Percentiles rank a stretch among this genome's conserved stretches.
Conservation (phyloP, 257 asterid genomes). For the Handroanthus guayacan region DNA sequence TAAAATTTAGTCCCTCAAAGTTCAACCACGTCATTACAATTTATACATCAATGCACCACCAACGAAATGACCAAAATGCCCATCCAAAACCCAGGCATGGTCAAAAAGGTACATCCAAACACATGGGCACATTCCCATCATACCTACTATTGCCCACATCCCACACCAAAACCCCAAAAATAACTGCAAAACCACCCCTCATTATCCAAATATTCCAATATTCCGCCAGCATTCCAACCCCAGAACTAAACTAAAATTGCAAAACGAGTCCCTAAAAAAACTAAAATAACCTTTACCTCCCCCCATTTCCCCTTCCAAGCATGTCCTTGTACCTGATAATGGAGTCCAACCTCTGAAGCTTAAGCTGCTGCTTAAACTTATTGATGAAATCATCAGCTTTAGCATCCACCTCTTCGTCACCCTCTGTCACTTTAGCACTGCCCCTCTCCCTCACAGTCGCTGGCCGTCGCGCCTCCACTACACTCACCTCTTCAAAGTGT, state of each 20-base stretch:
- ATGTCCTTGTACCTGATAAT: slow-evolving; percentile 63
- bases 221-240: slow-evolving; percentile 27
- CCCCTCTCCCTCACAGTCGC: slow-evolving; percentile 61
- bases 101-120: slow-evolving; percentile 24
- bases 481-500: slow-evolving; percentile 55
- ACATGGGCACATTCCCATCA: slow-evolving; percentile 31
- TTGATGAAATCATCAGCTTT: slow-evolving; percentile 80
- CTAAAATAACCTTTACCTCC: slow-evolving; percentile 30
- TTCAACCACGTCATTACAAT: background rate
- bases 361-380: slow-evolving; percentile 75
- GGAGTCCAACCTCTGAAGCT: slow-evolving; percentile 79
- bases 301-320: slow-evolving; percentile 55
- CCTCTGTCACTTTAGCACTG: slow-evolving; percentile 41
- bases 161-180: background rate
- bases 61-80: slow-evolving; percentile 40
- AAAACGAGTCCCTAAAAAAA: slow-evolving; percentile 38
- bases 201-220: background rate
- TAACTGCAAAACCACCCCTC: slow-evolving; percentile 39
- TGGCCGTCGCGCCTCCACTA: slow-evolving; percentile 71
- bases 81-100: slow-evolving; percentile 26
- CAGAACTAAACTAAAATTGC: slow-evolving; percentile 37
- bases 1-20: slow-evolving; percentile 7
- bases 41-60: background rate
- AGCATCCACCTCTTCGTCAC: slow-evolving; percentile 68
- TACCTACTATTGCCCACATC: background rate